Percentiles rank a stretch among this genome's conserved stretches.
These are phyloP conservation scores for Trichoderma atroviride DNA, from an alignment of 2,329 filamentous ascomycete species.

Conservation along the genomic window DNA sequence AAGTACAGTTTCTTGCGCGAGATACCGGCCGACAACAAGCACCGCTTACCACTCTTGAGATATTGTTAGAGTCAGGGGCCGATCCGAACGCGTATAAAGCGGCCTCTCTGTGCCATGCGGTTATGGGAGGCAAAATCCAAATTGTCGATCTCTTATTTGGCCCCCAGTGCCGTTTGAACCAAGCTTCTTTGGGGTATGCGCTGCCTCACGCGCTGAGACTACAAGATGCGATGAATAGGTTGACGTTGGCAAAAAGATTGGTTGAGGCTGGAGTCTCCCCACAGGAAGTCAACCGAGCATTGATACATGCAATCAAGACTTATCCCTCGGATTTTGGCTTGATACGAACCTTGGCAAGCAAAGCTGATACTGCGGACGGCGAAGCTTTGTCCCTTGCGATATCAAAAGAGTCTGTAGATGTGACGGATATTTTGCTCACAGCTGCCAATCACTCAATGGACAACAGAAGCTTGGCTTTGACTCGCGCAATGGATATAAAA, in stretches of 20 bases:
- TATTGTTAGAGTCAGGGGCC: slow-evolving; percentile 54
- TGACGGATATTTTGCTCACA: slow-evolving; percentile 50
- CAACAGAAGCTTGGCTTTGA: slow-evolving; percentile 46
- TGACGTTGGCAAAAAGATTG: slow-evolving; percentile 54
- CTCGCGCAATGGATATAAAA: slow-evolving; percentile 47
- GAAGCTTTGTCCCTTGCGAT: slow-evolving; percentile 52
- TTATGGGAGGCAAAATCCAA: slow-evolving; percentile 48
- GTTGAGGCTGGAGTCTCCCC: slow-evolving; percentile 53
- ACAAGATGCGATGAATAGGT: slow-evolving; percentile 52
- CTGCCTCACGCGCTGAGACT: slow-evolving; percentile 58
- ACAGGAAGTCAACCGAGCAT: slow-evolving; percentile 53
- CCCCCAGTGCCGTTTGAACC: slow-evolving; percentile 40
- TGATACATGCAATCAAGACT: slow-evolving; percentile 53
- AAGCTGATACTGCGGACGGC: slow-evolving; percentile 55
- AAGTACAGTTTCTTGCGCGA: slow-evolving; percentile 52
- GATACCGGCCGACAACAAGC: slow-evolving; percentile 39
- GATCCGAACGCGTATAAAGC: slow-evolving; percentile 58
- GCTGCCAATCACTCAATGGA: slow-evolving; percentile 41
- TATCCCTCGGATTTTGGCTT: slow-evolving; percentile 54
- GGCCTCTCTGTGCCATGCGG: slow-evolving; percentile 53
- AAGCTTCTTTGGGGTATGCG: slow-evolving; percentile 50
- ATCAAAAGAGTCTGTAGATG: slow-evolving; percentile 48
- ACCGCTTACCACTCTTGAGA: slow-evolving; percentile 48
- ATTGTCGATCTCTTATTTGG: slow-evolving; percentile 55
- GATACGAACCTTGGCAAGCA: slow-evolving; percentile 47